Conservation (phyloP, 2,329 filamentous ascomycete species). For the Fusarium pseudocircinatum region DNA sequence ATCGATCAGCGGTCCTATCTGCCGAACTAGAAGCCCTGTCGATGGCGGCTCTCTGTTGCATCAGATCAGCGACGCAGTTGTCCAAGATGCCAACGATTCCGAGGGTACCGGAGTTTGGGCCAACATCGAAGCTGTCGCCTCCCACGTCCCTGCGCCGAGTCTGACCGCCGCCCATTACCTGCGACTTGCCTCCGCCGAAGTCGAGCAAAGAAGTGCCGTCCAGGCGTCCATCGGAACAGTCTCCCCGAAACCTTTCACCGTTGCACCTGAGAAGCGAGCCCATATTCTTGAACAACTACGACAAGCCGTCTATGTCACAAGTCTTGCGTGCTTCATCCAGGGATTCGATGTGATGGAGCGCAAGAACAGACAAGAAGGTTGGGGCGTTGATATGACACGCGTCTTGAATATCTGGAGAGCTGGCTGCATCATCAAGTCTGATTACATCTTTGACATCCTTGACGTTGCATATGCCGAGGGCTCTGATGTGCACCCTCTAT, state of each 20-base stretch:
- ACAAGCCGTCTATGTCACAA: slow-evolving; percentile 69
- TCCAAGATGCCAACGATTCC: slow-evolving; percentile 72
- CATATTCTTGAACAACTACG: slow-evolving; percentile 65
- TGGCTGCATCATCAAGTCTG: slow-evolving; percentile 76
- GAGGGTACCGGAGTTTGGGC: slow-evolving; percentile 76
- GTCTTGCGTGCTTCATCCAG: slow-evolving; percentile 71
- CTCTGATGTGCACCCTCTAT: slow-evolving; percentile 48
- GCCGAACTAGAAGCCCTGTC: slow-evolving; percentile 55
- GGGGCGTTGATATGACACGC: slow-evolving; percentile 63
- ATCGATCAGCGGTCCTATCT: slow-evolving; percentile 70
- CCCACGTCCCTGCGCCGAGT: slow-evolving; percentile 72
- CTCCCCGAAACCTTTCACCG: not conserved
- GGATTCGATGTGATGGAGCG: slow-evolving; percentile 71
- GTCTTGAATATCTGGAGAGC: slow-evolving; percentile 72
- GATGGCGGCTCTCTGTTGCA: slow-evolving; percentile 63
- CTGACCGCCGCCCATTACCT: slow-evolving; percentile 71
- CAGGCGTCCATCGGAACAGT: slow-evolving; percentile 40
- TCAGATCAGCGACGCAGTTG: slow-evolving; percentile 74
- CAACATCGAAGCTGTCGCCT: slow-evolving; percentile 66
- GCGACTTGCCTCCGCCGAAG: slow-evolving; percentile 70
- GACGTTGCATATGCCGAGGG: slow-evolving; percentile 53
- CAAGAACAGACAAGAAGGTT: slow-evolving; percentile 66
- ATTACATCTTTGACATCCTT: slow-evolving; percentile 70
- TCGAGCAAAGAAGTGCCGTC: slow-evolving; percentile 62
- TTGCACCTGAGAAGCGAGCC: not conserved